phyloP scores from a whole-genome alignment of 2,329 filamentous ascomycete genomes.

The Nemania abortiva region DNA sequence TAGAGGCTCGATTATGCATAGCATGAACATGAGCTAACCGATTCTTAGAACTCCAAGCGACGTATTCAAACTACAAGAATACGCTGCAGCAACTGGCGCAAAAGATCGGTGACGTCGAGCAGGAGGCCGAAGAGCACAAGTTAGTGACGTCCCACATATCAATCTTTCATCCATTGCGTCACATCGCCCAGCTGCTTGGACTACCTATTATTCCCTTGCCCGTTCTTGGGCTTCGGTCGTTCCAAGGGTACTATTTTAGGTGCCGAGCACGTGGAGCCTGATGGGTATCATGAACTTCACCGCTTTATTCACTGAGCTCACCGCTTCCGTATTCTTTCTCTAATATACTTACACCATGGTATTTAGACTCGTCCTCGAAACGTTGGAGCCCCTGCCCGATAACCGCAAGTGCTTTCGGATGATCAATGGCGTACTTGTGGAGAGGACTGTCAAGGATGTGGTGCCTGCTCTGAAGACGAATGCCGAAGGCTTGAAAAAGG shows the following conservation, averaged over 20 bases:
- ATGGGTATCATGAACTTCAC: constrained; percentile 48
- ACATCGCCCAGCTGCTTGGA: constrained; percentile 31
- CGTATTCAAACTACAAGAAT: constrained; percentile 82
- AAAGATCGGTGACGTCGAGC: constrained; percentile 97
- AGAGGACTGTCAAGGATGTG: constrained; percentile 93
- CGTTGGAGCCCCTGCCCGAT: constrained; percentile 81
- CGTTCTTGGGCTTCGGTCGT: constrained; percentile 37
- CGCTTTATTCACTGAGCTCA: constrained; percentile 52
- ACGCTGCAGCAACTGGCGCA: constrained; percentile 90
- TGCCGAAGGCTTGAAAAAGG: constrained; percentile 91
- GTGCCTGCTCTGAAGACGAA: constrained; percentile 93
- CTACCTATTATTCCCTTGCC: constrained; percentile 27
- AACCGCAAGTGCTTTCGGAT: constrained; percentile 98
- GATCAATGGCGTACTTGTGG: constrained; percentile 96
- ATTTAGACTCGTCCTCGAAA: constrained; percentile 90
- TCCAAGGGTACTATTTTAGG: constrained; percentile 36
- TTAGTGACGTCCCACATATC: constrained; percentile 60
- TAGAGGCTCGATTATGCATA: neutral
- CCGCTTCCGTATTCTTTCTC: constrained; percentile 49
- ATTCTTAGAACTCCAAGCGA: constrained; percentile 77
- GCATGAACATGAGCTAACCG: constrained; percentile 39
- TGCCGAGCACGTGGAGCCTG: constrained; percentile 41
- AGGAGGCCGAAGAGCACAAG: constrained; percentile 98
- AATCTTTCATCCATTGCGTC: constrained; percentile 37
- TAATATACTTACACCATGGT: constrained; percentile 45